Evolutionary conservation across 805 yeast genomes (phyloP), one percentile per base, ranked within the genome.

Genomic region (Starmerella davenportii): DNA sequence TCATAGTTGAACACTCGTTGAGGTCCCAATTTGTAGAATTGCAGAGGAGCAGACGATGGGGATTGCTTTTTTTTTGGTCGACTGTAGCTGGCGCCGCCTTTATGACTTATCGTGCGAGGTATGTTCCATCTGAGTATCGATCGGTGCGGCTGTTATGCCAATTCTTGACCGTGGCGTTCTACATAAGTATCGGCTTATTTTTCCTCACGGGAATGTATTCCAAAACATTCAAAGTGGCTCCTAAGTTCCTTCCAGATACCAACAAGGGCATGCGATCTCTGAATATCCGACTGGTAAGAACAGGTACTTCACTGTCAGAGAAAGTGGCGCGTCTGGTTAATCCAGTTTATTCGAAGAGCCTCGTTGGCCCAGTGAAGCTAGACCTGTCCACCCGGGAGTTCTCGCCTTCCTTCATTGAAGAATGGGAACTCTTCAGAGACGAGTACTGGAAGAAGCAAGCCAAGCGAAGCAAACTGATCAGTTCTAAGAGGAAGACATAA

Each of bases 381-480:
- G 78, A 81, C 8, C 62, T 90, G 39, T 76, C 77, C 41, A 79
- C 95, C 3, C 63, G 94, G 37, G 75, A 76, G 1, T 90, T 87
- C 58, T 72, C 72, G 43, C 74, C 90, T 0, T 85, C 79, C 36
- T 71, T 79, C 5, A 68, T 95, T 45, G 95, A 85, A 55, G 85
- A 82, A 8, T 87, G 98, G 96, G 98, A 87, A 52, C 57, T 82
- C 30, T 87, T 85, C 51, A 61, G 98, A 43, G 80, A 79, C 48
- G 95, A 85, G 55, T 90, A 84, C 54, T 90, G 96, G 95, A 72
- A 74, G 20, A 32, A 40, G 20, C 51, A 48, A 21, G 31, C 36
- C 11, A 38, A 46, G 32, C 5, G 32, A 29, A 29, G 13, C 8
- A n/a, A 17, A n/a, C 16, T 15, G 5, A 29, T 29, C 8, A 17